A percentile compares a stretch with the other conserved stretches of the same genome.
Evolutionary conservation across 805 yeast species (phyloP).

Genomic region (Sporopachydermia quercuum): DNA sequence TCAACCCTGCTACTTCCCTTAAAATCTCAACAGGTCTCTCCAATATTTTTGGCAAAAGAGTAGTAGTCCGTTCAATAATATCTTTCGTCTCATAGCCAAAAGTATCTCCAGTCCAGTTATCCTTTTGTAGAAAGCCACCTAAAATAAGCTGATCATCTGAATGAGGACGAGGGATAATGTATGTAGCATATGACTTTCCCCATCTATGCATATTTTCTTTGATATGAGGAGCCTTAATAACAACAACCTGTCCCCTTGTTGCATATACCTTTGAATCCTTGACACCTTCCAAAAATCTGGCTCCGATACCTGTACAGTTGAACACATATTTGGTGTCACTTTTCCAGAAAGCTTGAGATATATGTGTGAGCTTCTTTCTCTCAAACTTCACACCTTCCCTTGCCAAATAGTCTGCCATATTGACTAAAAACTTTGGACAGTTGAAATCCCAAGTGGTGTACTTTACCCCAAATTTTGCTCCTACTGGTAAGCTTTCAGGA

Average conservation of each 20-base stretch:
- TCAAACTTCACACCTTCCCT: conserved; percentile 35
- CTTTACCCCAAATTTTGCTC: conserved; percentile 31
- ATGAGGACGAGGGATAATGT: conserved; percentile 57
- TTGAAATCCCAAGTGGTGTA: conserved; percentile 58
- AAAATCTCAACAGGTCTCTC: conserved; percentile 33
- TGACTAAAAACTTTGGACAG: conserved; percentile 45
- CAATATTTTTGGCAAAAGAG: conserved; percentile 34
- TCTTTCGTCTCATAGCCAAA: conserved; percentile 42
- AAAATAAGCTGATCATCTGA: conserved; percentile 52
- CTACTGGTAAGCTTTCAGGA: conserved; percentile 26
- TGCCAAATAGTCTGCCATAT: conserved; percentile 29
- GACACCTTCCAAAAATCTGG: conserved; percentile 49
- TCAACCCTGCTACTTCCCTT: conserved; percentile 55
- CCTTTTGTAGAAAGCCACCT: conserved; percentile 61
- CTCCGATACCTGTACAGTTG: conserved; percentile 70
- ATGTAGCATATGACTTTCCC: conserved; percentile 50
- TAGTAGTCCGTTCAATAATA: conserved; percentile 43
- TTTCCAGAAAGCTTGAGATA: conserved; percentile 35
- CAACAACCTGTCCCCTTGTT: conserved; percentile 69
- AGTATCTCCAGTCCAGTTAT: conserved; percentile 48
- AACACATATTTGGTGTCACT: conserved; percentile 33
- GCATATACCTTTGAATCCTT: conserved; percentile 49
- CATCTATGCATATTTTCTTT: conserved; percentile 42
- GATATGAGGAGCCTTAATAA: conserved; percentile 55
- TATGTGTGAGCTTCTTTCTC: conserved; percentile 32